A percentile compares a stretch with the other conserved stretches of the same genome.
Evolutionary conservation across 768 basidiomycete genomes (phyloP).

Genomic region (Leccinellum rugosiceps): DNA sequence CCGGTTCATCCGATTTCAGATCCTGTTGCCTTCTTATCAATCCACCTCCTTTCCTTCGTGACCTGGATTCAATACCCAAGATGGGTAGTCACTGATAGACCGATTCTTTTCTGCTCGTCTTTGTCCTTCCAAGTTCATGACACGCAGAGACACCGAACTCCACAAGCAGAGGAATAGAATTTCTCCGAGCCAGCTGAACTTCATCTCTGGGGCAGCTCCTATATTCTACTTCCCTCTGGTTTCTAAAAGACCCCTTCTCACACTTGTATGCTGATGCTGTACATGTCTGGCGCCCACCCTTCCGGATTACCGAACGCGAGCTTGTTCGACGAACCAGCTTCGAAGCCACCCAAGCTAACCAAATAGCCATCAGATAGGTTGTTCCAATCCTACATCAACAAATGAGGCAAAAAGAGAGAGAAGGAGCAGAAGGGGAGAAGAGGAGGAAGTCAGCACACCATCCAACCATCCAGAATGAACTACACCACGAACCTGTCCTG

Average conservation of each 20-base stretch:
- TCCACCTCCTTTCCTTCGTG: too few relatives aligned
- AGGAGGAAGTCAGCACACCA: neutral
- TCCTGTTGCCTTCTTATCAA: too few relatives aligned
- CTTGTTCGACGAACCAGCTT: constrained; percentile 3
- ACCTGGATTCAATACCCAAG: too few relatives aligned
- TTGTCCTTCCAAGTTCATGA: too few relatives aligned
- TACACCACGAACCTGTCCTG: constrained; percentile 1
- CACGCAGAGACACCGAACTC: too few relatives aligned
- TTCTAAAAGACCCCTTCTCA: neutral
- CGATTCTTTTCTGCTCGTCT: too few relatives aligned
- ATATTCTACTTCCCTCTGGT: too few relatives aligned
- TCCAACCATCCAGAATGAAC: neutral
- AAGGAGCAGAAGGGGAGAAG: neutral
- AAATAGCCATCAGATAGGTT: constrained; percentile 3
- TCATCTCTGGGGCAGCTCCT: constrained; percentile 26
- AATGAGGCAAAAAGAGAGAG: neutral
- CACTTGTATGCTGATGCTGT: constrained; percentile 3
- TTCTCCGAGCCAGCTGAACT: too few relatives aligned
- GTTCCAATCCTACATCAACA: constrained; percentile 4
- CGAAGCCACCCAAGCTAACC: constrained; percentile 6
- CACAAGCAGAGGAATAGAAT: too few relatives aligned
- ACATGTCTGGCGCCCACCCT: constrained; percentile 6
- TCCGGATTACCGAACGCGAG: constrained; percentile 2
- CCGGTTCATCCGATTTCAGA: too few relatives aligned
- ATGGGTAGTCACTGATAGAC: too few relatives aligned